Evolutionary conservation across 108 stramenopile species (phyloP).

Genomic region (Cyclotella baltica): DNA sequence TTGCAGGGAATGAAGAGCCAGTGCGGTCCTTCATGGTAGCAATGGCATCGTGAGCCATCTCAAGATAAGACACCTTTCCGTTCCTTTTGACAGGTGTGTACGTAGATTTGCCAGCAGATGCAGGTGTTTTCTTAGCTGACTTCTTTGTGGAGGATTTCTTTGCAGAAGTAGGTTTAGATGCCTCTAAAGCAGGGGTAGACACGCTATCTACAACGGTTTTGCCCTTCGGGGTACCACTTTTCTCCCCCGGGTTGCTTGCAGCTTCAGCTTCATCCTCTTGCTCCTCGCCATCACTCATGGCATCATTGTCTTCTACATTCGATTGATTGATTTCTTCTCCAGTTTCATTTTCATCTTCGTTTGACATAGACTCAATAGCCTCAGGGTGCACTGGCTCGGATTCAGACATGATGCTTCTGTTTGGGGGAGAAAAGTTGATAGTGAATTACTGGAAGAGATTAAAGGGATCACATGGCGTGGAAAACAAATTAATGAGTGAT

Average conservation of each 20-base stretch:
- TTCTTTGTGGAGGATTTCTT: slow-evolving; percentile 19
- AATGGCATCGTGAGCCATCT: slow-evolving; percentile 77
- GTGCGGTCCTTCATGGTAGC: slow-evolving; percentile 77
- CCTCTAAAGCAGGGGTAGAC: slow-evolving; percentile 8
- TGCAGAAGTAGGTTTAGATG: background rate
- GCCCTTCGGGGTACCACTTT: background rate
- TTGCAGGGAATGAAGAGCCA: slow-evolving; percentile 72
- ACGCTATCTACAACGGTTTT: background rate
- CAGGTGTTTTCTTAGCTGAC: slow-evolving; percentile 25
- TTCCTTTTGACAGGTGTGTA: slow-evolving; percentile 14
- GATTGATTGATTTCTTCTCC: background rate
- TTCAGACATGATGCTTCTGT: slow-evolving; percentile 1
- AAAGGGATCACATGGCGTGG: no score
- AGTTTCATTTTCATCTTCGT: background rate
- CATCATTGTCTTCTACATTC: background rate
- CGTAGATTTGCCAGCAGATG: background rate
- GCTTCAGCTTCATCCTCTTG: background rate
- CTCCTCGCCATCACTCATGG: background rate
- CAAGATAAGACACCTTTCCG: slow-evolving; percentile 60
- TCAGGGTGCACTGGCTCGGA: background rate
- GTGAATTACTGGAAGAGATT: background rate
- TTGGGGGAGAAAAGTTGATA: background rate
- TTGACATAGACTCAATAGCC: slow-evolving; percentile 1
- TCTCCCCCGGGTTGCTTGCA: slow-evolving; percentile 11
- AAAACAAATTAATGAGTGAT: no score